Evolutionary conservation across 2,329 filamentous ascomycete genomes (phyloP).

Genomic region (Pleomassaria siparia): DNA sequence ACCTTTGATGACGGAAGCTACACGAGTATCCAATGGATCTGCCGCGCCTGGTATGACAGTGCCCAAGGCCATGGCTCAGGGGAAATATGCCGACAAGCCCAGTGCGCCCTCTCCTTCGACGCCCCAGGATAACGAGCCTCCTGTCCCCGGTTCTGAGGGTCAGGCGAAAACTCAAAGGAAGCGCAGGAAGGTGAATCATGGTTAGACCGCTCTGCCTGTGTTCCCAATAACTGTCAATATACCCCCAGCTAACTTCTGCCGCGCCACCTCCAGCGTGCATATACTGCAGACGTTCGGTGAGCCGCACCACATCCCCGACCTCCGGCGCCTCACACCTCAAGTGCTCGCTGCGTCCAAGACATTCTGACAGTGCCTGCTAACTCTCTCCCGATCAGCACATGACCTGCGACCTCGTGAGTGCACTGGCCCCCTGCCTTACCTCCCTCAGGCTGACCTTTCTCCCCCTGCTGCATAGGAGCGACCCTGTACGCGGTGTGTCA

Average conservation of each 20-base stretch:
- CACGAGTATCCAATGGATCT: slow-evolving; percentile 41
- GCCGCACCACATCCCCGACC: slow-evolving; percentile 31
- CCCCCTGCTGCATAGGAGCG: slow-evolving; percentile 68
- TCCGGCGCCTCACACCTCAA: slow-evolving; percentile 23
- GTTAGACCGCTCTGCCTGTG: slow-evolving; percentile 34
- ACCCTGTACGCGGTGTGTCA: slow-evolving; percentile 96
- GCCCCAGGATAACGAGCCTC: slow-evolving; percentile 31
- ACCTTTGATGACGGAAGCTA: slow-evolving; percentile 43
- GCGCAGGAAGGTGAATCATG: slow-evolving; percentile 58
- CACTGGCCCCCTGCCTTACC: slow-evolving; percentile 32
- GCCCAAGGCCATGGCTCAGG: slow-evolving; percentile 31
- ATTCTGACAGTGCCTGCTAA: slow-evolving; percentile 36
- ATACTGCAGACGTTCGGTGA: slow-evolving; percentile 56
- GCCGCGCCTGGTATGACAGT: slow-evolving; percentile 36
- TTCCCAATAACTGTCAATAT: slow-evolving; percentile 20
- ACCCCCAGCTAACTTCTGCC: slow-evolving; percentile 30
- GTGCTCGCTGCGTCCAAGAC: slow-evolving; percentile 21
- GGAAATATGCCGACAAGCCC: slow-evolving; percentile 27
- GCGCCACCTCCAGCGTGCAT: slow-evolving; percentile 47
- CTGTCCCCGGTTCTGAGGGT: slow-evolving; percentile 32
- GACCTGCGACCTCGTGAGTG: slow-evolving; percentile 55
- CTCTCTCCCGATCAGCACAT: slow-evolving; percentile 47
- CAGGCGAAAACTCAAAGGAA: slow-evolving; percentile 47
- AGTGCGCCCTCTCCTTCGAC: slow-evolving; percentile 26
- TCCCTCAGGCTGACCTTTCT: slow-evolving; percentile 37